Conservation (phyloP, 805 yeast species). For the Monosporozyma aerobia region DNA sequence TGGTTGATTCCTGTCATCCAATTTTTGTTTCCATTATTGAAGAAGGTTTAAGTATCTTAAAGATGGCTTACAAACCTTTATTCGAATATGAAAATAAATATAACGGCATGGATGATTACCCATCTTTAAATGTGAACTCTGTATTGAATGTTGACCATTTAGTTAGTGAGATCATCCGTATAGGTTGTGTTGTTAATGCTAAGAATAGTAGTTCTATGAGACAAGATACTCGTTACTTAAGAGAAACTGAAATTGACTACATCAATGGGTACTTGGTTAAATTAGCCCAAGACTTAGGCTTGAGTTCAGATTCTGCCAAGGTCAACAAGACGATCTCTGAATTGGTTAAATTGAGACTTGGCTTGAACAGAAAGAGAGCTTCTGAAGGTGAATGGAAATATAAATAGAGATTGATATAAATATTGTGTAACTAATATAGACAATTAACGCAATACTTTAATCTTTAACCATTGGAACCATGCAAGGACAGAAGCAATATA, state of each 20-base stretch:
- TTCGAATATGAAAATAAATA: conserved; percentile 21
- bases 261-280: conserved; percentile 71
- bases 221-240: conserved; percentile 45
- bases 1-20: conserved; percentile 41
- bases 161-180: conserved; percentile 29
- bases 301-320: conserved; percentile 20
- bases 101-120: conserved; percentile 15
- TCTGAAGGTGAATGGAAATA: neutral
- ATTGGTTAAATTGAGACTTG: conserved; percentile 30
- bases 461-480: too few species aligned
- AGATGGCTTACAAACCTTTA: conserved; percentile 20
- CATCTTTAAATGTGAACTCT: conserved; percentile 21
- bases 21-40: conserved; percentile 28
- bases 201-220: conserved; percentile 48
- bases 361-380: conserved; percentile 19
- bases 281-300: conserved; percentile 40
- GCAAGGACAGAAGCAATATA: too few species aligned
- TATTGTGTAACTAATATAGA: neutral
- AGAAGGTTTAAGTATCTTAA: conserved; percentile 29
- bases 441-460: neutral
- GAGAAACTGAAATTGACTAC: conserved; percentile 67
- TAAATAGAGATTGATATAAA: neutral
- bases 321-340: conserved; percentile 29
- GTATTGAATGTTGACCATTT: conserved; percentile 29
- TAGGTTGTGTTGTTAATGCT: conserved; percentile 41